Evolutionary conservation across 2,329 filamentous ascomycete species (phyloP), one percentile per base, ranked within the genome.

Genomic region (Daldinia sp.): DNA sequence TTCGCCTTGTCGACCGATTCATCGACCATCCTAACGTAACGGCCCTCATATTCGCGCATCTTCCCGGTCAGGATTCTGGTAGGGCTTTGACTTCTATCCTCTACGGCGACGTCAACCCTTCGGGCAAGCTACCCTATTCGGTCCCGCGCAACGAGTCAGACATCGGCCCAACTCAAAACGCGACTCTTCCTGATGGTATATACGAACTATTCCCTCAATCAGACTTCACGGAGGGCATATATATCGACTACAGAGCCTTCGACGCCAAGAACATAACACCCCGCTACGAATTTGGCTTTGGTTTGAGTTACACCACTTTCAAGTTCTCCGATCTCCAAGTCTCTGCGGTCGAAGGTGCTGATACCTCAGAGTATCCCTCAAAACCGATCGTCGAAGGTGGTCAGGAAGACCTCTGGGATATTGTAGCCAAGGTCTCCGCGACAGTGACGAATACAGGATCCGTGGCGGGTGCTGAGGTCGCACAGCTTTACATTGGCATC

Each of bases 1-100:
- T 86, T 1, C 79, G 89, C 52, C 75, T 87, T 3, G 78, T 89
- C 25, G 83, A 87, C 71, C 78, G 79, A 9, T 87, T 85, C 77
- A 81, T 87, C 67, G 78, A 86, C 32, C 82, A 90, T 71, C 85
- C 86, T 5, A 92, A 92, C 73, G 85, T 94, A 64, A 91, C 88
- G 35, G 91, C 88, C 27, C 88, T 93, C 52, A 79, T 93, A 21
- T 93, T 89, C 29, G 72, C 71, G 3, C 72, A 74, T 37, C 63
- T 72, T 0, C 72, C 72, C 0, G 72, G 72, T 2, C 73, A 72
- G 83, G 88, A 94, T 77, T 89, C 85, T 61, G 91, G 91, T 7
- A 91, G 92, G 70, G 85, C 90, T 3, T 83, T 93, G 47, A 86
- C 87, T 1, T 90, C 92, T 70, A 82, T 93, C 32, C 82, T 93